Base-by-base conservation (phyloP, 257 asterid genomes). In the Ballota nigra region DNA sequence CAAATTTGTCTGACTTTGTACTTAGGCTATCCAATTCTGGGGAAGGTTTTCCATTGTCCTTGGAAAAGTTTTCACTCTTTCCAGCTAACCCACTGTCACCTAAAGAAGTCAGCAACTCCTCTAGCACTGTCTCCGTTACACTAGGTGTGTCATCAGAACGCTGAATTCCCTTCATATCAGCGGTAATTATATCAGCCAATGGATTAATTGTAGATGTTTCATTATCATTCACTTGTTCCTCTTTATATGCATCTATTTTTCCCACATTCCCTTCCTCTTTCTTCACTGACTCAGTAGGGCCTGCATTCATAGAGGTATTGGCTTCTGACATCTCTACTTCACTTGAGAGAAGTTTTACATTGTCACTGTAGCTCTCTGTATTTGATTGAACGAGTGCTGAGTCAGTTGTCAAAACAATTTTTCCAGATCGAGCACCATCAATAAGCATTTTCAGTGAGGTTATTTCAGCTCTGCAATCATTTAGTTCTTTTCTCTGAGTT, bases 391-490 rank as follows among this genome's bases (percentile, higher is more conserved):
- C 66, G 29, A 61, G 65, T 62, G 79, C 84, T 62, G 87, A 78
- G 71, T 73, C 86, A 43, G 70, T 49, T 60, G 80, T 63, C 60
- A 80, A 52, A 34, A 82, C 63, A 56, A 47, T 73, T 36, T 81
- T 85, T 28, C 85, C 91, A 51, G 94, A 82, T 56, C 76, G 92
- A 79, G 89, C 82, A 53, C 86, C 92, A 83, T 92, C 98, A 68
- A 89, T 83, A 55, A 82, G 85, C 97, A 87, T 87, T 81, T 95
- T 92, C 66, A 95, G 86, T 47, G 96, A 84, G 74, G 99, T 95
- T 84, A 95, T 87, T 86, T 95, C 99, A 75, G 97, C 97, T 83
- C 98, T 86, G 71, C 96, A 89, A 63, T 84, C 97, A 87, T 95
- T 92, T 74, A 95, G 80, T 77, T 87, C 96, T 79, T 86, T 85